Percentiles rank a stretch among this genome's conserved stretches.
These are phyloP conservation scores for Selenicereus undatus DNA, from an alignment of 148 eudicot genomes.

Conservation along the genomic window DNA sequence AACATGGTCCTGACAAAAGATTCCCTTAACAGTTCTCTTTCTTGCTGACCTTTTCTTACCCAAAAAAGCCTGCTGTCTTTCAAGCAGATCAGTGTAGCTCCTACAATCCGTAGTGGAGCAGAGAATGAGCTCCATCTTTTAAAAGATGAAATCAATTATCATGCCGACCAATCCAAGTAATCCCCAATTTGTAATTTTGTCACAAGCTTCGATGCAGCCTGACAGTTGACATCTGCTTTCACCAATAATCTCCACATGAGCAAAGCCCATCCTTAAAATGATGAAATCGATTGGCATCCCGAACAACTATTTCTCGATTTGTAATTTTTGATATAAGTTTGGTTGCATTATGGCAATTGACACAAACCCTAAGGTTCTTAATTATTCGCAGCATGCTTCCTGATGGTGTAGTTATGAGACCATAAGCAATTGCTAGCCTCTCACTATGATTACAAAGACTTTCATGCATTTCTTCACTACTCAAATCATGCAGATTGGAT, in stretches of 20 bases:
- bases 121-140: background rate
- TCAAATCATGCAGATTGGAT: slow-evolving; percentile 57
- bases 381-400: slow-evolving; percentile 41
- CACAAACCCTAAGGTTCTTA: slow-evolving; percentile 49
- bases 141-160: background rate
- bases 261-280: slow-evolving; percentile 53
- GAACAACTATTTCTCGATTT: slow-evolving; percentile 41
- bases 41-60: background rate
- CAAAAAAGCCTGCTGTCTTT: background rate
- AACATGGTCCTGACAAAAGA: background rate
- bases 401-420: slow-evolving; percentile 46
- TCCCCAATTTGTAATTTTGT: background rate
- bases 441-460: slow-evolving; percentile 49
- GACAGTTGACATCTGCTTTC: slow-evolving; percentile 9
- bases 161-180: background rate
- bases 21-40: background rate
- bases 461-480: slow-evolving; percentile 45
- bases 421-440: slow-evolving; percentile 55
- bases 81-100: background rate
- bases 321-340: slow-evolving; percentile 46
- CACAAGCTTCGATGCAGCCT: background rate
- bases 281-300: slow-evolving; percentile 56
- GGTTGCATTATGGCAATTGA: slow-evolving; percentile 49
- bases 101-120: background rate
- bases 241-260: slow-evolving; percentile 54